These are phyloP conservation scores for Nannizzia gypsea DNA, from an alignment of 2,329 filamentous ascomycete species.

Conservation along the genomic window DNA sequence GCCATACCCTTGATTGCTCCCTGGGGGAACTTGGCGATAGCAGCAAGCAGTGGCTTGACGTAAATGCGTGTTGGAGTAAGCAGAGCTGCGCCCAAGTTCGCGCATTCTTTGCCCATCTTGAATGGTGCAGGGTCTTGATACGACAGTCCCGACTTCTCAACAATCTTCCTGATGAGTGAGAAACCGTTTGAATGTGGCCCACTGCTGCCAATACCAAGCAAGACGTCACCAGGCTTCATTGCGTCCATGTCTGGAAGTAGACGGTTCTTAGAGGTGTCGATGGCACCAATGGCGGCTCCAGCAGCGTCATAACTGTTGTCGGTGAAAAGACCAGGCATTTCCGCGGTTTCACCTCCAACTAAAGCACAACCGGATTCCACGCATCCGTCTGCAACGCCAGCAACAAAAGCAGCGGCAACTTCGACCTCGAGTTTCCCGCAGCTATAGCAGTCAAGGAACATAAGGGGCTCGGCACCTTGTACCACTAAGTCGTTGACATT, in stretches of 20 bases:
- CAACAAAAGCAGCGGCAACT: conserved; percentile 72
- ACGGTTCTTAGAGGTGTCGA: conserved; percentile 44
- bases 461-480: conserved; percentile 84
- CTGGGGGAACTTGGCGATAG: conserved; percentile 33
- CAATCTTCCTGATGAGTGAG: conserved; percentile 84
- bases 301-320: conserved; percentile 86
- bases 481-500: conserved; percentile 97
- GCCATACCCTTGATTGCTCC: conserved; percentile 69
- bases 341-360: conserved; percentile 93
- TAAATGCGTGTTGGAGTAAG: conserved; percentile 90
- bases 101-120: conserved; percentile 41
- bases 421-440: conserved; percentile 75
- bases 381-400: conserved; percentile 82
- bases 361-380: conserved; percentile 74
- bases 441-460: conserved; percentile 97
- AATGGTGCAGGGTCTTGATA: conserved; percentile 70
- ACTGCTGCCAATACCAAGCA: conserved; percentile 73
- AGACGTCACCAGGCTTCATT: conserved; percentile 73
- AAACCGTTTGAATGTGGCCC: conserved; percentile 96
- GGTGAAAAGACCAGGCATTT: conserved; percentile 94
- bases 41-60: conserved; percentile 65
- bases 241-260: conserved; percentile 63
- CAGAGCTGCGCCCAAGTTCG: conserved; percentile 57
- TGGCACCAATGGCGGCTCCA: conserved; percentile 77
- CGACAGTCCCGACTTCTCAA: conserved; percentile 57